Evolutionary conservation across 2,329 filamentous ascomycete species (phyloP), one percentile per base, ranked within the genome.

Genomic region (Alternaria infectoria): DNA sequence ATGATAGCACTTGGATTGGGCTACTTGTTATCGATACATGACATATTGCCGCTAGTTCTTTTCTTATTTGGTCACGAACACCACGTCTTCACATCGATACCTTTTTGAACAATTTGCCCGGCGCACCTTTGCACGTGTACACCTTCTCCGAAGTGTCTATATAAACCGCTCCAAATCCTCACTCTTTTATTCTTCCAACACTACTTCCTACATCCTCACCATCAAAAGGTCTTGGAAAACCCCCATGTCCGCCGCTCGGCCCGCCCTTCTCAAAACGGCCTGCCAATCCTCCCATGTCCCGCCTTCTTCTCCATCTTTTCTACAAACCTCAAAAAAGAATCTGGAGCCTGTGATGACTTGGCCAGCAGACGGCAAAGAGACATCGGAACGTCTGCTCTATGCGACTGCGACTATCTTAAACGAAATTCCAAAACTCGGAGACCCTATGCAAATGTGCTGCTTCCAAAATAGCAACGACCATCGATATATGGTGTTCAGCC

Each of bases 81-180:
- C 10, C 17, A 12, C 11, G 28, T 0, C 1, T 10, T 36, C 28
- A 30, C n/a, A 7, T 28, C 10, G 1, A 50, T n/a, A 5, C 0
- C 2, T 0, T 15, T 49, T n/a, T 15, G 8, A 4, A n/a, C 4
- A 19, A 1, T 28, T 13, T 0, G 25, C 19, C 17, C 21, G 19
- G 7, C 1, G 17, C 47, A 51, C 6, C 1, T 2, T 2, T 1
- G 11, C 12, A 15, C 7, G 10, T 19, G 26, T 5, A 30, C 28
- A 3, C 3, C n/a, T 51, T 51, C 26, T 12, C 6, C 4, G 12
- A 21, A 4, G 26, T 2, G 7, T 10, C 12, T 51, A 32, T 15
- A 50, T 30, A 21, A 50, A 6, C 3, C 5, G 2, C 17, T 8
- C n/a, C 1, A 40, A 0, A 0, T 5, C n/a, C 15, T 0, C 15